Conservation (phyloP, 2,329 filamentous ascomycete species). For the Calonectria fujianensis region DNA sequence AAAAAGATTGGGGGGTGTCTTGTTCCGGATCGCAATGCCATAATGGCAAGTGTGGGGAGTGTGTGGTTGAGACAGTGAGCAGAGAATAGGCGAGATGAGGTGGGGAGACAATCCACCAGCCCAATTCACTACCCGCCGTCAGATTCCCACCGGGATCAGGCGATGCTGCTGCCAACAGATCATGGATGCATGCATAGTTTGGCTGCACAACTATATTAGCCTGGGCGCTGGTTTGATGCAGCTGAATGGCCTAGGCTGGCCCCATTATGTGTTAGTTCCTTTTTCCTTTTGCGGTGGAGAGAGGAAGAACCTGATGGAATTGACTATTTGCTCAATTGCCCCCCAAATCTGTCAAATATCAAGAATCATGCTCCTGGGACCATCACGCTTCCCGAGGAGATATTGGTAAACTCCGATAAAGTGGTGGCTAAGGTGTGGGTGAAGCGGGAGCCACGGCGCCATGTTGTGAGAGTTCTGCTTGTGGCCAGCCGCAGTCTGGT, state of each 20-base stretch:
- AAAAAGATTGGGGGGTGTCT: neutral
- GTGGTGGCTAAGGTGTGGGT: constrained; percentile 18
- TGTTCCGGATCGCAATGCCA: constrained; percentile 27
- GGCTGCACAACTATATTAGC: constrained; percentile 6
- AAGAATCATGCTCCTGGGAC: neutral
- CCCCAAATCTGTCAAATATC: neutral
- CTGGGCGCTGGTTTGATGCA: constrained; percentile 9
- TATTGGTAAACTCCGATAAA: neutral
- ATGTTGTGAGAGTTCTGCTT: constrained; percentile 1
- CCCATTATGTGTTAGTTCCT: neutral
- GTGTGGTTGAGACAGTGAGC: constrained; percentile 31
- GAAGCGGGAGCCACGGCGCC: constrained; percentile 12
- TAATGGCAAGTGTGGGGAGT: constrained; percentile 32
- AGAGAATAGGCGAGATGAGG: constrained; percentile 36
- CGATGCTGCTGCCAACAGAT: neutral
- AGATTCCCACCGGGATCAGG: neutral
- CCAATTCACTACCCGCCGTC: neutral
- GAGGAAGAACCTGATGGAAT: neutral
- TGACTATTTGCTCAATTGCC: neutral
- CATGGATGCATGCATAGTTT: constrained; percentile 25
- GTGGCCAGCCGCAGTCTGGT: too few relatives aligned
- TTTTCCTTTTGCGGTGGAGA: neutral
- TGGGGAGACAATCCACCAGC: constrained; percentile 14
- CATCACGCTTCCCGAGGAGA: neutral
- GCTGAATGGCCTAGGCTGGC: constrained; percentile 9